Evolutionary conservation across 352 stramenopile species (phyloP), one percentile per base, ranked within the genome.

Genomic region (Pythium diclinum): DNA sequence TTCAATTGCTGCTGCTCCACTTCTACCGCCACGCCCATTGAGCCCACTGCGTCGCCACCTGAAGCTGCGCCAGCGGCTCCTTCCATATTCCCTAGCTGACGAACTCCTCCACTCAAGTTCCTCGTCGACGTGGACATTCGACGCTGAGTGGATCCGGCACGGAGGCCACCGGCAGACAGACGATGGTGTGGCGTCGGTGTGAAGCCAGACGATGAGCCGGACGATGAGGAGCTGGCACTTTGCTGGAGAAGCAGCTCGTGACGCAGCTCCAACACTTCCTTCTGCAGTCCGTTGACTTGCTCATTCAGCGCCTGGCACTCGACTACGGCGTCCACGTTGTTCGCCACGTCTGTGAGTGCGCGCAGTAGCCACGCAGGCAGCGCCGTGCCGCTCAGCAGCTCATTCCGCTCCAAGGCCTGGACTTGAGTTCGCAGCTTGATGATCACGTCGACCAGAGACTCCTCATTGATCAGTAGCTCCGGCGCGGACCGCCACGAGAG

Each of bases 401-500:
- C 86, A 55, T 92, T 92, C 48, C 82, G 79, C 71, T 94, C 84
- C 25, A 93, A 70, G 21, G 81, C 68, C 21, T 83, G 74, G 28
- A 94, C 80, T 59, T 91, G 81, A 8, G 54, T 54, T 19, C 78
- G 79, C 65, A 94, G 66, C 60, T 83, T 81, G n/a, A 68, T 75
- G 63, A 94, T 89, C 17, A 93, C 70, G 25, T 93, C 81, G 19
- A 91, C 77, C 4, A 94, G 71, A 8, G 83, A 87, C 54, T 94
- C 84, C 30, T 91, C 84, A 44, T 94, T 92, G 61, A 93, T 68
- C 36, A 89, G 73, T 54, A 95, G 75, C 38, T 93, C 84, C 8
- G 84, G 83, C 32, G 81, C 73, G 4, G 78, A 77, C 16, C 81
- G 83, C 84, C 84, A 92, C 34, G 74, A 56, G 48, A 93, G 66